A percentile compares a stretch with the other conserved stretches of the same genome.
Evolutionary conservation across 1,139 yeast species (phyloP).

Genomic region (Kurtzmaniella quercitrusa): DNA sequence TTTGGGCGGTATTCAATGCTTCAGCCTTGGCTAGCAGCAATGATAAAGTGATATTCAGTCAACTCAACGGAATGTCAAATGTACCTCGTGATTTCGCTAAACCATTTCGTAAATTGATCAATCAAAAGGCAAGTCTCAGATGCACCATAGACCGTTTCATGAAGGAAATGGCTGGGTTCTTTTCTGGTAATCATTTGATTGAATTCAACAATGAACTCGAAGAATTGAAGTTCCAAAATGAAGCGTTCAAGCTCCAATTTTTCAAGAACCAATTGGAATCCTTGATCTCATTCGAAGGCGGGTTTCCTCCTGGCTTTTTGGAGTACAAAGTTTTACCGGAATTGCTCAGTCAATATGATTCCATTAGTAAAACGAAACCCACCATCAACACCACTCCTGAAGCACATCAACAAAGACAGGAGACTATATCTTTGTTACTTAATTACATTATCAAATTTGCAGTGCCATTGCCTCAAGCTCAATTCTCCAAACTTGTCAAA

Average conservation of each 20-base stretch:
- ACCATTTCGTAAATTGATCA: conserved; percentile 19
- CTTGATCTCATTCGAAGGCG: conserved; percentile 16
- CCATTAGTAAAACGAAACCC: conserved; percentile 20
- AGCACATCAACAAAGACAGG: conserved; percentile 32
- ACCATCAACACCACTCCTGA: conserved; percentile 23
- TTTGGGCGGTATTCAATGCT: conserved; percentile 41
- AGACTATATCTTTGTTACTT: conserved; percentile 38
- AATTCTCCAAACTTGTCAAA: conserved; percentile 46
- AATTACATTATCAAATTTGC: conserved; percentile 46
- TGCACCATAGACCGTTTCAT: conserved; percentile 47
- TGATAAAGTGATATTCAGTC: conserved; percentile 8
- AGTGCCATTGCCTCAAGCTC: conserved; percentile 27
- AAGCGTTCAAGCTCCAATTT: conserved; percentile 48
- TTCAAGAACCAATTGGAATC: conserved; percentile 42
- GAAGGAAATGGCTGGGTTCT: conserved; percentile 36
- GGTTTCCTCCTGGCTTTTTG: conserved; percentile 56
- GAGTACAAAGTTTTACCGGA: conserved; percentile 68
- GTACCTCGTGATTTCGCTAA: conserved; percentile 13
- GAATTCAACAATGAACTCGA: conserved; percentile 45
- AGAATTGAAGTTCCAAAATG: conserved; percentile 48
- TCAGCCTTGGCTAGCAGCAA: conserved; percentile 9
- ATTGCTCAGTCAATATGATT: conserved; percentile 36
- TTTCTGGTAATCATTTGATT: conserved; percentile 42
- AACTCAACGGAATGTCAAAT: conserved; percentile 8
- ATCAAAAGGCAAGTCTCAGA: conserved; percentile 33